phyloP scores from a whole-genome alignment of 108 stramenopile genomes.

The Cyclotella cryptica region DNA sequence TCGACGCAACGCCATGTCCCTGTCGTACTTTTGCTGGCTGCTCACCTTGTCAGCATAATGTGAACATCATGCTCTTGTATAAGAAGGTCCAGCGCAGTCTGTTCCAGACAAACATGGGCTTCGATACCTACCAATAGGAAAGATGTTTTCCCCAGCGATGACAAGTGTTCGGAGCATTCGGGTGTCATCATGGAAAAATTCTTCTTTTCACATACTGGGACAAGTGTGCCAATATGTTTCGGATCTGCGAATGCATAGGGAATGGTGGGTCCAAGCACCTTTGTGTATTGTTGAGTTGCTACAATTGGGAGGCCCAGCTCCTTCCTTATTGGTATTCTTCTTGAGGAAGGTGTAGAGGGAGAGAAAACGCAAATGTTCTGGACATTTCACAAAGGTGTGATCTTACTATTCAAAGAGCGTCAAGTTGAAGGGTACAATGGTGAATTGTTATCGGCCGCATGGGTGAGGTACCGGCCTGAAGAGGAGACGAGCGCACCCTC shows the following conservation, averaged over 20 bases:
- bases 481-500: slow-evolving; percentile 14
- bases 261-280: slow-evolving; percentile 91
- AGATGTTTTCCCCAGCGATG: slow-evolving; percentile 43
- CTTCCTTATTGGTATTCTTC: slow-evolving; percentile 48
- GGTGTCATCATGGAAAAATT: no score
- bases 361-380: no score
- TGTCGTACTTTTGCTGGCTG: slow-evolving; percentile 86
- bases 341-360: no score
- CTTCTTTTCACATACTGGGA: slow-evolving; percentile 90
- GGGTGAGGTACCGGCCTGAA: slow-evolving; percentile 28
- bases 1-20: no score
- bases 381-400: slow-evolving; percentile 49
- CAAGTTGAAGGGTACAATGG: slow-evolving; percentile 40
- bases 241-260: slow-evolving; percentile 70
- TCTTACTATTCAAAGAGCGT: slow-evolving; percentile 48
- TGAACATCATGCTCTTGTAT: slow-evolving; percentile 89
- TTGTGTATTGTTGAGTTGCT: slow-evolving; percentile 58
- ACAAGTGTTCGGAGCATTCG: no score
- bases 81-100: slow-evolving; percentile 90
- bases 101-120: slow-evolving; percentile 96
- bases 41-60: slow-evolving; percentile 89
- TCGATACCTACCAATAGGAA: slow-evolving; percentile 96
- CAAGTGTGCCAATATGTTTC: slow-evolving; percentile 46
- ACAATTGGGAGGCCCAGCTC: slow-evolving; percentile 32
- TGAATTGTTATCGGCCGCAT: slow-evolving; percentile 44